phyloP scores from a whole-genome alignment of 2,329 filamentous ascomycete genomes.

The Chrysosphaeria jannelii region DNA sequence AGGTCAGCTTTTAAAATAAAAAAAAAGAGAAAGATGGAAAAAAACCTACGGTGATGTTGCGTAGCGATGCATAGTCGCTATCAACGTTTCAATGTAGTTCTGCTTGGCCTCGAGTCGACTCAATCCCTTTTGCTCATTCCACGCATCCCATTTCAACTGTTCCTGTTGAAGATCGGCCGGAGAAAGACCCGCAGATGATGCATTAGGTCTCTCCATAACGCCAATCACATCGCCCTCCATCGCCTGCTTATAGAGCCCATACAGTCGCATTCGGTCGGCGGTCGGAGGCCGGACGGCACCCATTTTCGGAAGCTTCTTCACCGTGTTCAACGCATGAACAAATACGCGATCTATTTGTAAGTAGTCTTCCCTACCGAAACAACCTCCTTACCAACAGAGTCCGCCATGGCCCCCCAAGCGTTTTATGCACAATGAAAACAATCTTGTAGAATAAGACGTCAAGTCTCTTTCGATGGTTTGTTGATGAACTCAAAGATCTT shows the following conservation, averaged over 20 bases:
- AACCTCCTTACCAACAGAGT: constrained; percentile 17
- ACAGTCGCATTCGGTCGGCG: constrained; percentile 60
- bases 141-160: constrained; percentile 66
- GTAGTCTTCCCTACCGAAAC: neutral
- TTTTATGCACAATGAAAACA: no score
- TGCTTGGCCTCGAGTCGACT: constrained; percentile 79
- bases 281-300: constrained; percentile 71
- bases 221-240: constrained; percentile 96
- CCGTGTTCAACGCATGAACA: constrained; percentile 92
- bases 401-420: constrained; percentile 20
- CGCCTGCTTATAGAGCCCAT: constrained; percentile 95
- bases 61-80: constrained; percentile 91
- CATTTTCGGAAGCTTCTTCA: constrained; percentile 89
- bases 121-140: constrained; percentile 64
- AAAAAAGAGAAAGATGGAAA: no score
- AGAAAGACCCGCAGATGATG: constrained; percentile 15
- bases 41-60: constrained; percentile 48
- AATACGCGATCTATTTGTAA: constrained; percentile 82
- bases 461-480: no score
- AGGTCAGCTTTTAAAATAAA: no score
- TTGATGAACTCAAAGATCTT: no score
- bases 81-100: constrained; percentile 73
- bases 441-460: no score
- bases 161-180: constrained; percentile 25
- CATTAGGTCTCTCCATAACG: constrained; percentile 57